These are phyloP conservation scores for Pythium utonaiense DNA, from an alignment of 352 stramenopile genomes.

Conservation along the genomic window DNA sequence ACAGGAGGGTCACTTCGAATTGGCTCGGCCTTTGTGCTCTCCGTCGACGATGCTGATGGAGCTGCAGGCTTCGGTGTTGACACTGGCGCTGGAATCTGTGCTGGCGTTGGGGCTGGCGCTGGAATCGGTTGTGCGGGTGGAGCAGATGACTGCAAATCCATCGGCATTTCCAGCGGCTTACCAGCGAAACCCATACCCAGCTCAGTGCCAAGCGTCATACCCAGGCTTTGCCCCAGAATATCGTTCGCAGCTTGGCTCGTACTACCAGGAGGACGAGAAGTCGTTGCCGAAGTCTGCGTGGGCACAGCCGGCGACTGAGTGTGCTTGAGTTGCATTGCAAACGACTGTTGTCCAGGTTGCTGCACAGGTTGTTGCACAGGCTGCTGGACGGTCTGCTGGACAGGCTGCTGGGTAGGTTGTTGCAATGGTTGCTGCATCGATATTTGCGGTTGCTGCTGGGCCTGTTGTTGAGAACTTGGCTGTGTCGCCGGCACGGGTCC, in stretches of 20 bases:
- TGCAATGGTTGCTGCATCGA: not conserved
- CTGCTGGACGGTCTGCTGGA: not conserved
- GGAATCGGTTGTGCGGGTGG: not conserved
- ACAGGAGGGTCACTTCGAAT: constrained; percentile 16
- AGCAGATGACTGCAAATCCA: constrained; percentile 13
- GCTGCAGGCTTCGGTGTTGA: not conserved
- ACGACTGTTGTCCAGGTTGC: constrained; percentile 11
- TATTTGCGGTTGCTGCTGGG: not conserved
- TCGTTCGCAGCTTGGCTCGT: constrained; percentile 21
- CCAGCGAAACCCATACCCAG: constrained; percentile 5
- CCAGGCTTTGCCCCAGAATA: constrained; percentile 22
- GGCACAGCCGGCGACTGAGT: constrained; percentile 12
- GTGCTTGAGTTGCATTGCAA: constrained; percentile 21
- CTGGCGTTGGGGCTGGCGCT: not conserved
- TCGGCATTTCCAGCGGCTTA: constrained; percentile 27
- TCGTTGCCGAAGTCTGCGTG: constrained; percentile 1
- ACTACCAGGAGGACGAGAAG: not conserved
- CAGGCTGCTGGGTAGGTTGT: not conserved
- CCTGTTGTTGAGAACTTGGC: constrained; percentile 2
- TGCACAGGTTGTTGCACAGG: not conserved
- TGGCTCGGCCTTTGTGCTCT: not conserved
- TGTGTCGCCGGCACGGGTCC: not conserved
- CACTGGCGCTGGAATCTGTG: not conserved
- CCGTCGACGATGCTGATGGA: not conserved
- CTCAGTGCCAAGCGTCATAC: constrained; percentile 4